A percentile compares a stretch with the other conserved stretches of the same genome.
These are phyloP conservation scores for Ustilago curta DNA, from an alignment of 1,284 basidiomycete species.

Conservation along the genomic window DNA sequence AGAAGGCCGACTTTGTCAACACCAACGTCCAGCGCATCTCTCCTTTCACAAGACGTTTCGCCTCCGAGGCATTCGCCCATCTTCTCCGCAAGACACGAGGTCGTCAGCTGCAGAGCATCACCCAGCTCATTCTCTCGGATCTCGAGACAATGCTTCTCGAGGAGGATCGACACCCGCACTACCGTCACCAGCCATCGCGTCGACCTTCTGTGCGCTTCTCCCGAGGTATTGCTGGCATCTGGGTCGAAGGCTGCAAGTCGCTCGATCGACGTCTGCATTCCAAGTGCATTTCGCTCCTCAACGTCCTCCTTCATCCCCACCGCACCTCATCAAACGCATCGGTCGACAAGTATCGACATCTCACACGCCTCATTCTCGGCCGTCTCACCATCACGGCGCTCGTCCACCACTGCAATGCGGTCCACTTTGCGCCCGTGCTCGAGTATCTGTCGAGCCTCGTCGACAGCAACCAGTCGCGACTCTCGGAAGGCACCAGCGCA, in stretches of 20 bases:
- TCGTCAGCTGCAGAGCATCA: conserved; percentile 50
- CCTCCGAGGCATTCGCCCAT: conserved; percentile 66
- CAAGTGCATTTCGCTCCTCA: conserved; percentile 40
- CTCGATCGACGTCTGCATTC: conserved; percentile 60
- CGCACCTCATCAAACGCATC: conserved; percentile 15
- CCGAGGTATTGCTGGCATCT: conserved; percentile 63
- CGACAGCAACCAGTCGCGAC: conserved; percentile 24
- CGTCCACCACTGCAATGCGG: conserved; percentile 58
- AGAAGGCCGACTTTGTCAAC: conserved; percentile 23
- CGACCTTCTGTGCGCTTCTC: conserved; percentile 48
- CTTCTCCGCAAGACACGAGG: conserved; percentile 63
- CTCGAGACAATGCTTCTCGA: conserved; percentile 45
- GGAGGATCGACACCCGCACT: conserved; percentile 35
- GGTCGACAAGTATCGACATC: conserved; percentile 30
- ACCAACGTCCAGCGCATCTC: conserved; percentile 45
- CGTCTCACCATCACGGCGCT: conserved; percentile 59
- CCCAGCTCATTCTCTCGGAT: conserved; percentile 53
- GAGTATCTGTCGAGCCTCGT: conserved; percentile 49
- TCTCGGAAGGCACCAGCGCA: background rate
- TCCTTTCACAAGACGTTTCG: conserved; percentile 64
- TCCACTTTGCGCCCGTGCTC: conserved; percentile 51
- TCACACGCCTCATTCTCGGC: conserved; percentile 49
- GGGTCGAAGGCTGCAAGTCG: conserved; percentile 65
- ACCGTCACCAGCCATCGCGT: conserved; percentile 27
- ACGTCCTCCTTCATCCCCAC: conserved; percentile 33